Base-by-base conservation (phyloP, 495 filamentous ascomycete species). In the Immersiella caudata region DNA sequence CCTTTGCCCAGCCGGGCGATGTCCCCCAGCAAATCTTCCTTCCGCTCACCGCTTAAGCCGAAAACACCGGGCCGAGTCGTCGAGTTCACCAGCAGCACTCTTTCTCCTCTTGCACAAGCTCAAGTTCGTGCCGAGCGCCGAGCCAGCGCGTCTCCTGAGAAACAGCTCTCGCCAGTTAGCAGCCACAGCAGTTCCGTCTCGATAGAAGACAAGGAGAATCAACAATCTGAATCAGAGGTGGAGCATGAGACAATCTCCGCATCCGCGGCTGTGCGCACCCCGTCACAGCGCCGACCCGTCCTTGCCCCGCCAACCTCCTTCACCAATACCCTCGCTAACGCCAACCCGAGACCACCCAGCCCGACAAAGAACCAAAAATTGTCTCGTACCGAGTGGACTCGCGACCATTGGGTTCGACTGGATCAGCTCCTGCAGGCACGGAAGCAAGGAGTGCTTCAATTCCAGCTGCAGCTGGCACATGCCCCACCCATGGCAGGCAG, bases 31-130 rank as follows among this genome's bases (percentile, higher is more conserved):
- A 86, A 86, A 67, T 85, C 83, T 0, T 82, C 74, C 67, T 72
- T 86, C 27, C 80, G 84, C 61, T 85, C 83, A 16, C 83, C 84
- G 2, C 68, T 84, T 20, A 85, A 85, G 64, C 74, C 77, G 6
- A 81, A 77, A 50, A 83, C 80, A 0, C 80, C 81, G 1, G 82
- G 82, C 7, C 77, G 79, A 0, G 76, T 82, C 8, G 82, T 84
- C 26, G 79, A 81, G 62, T 84, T 84, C 62, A 78, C 77, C 7
- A 75, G 78, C 60, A 79, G 71, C 62, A 74, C 71, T 7, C 71
- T 79, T 16, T 79, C 78, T 14, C 80, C 80, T 14, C 40, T 69
- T 2, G 67, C 71, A 0, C 78, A 80, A 70, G 74, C 74, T 0
- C 70, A 78, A 24, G 62, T 62, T 4, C 72, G 73, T 9, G 72